phyloP scores from a whole-genome alignment of 345 rosid species.

The Eucalyptus guilfoylei region DNA sequence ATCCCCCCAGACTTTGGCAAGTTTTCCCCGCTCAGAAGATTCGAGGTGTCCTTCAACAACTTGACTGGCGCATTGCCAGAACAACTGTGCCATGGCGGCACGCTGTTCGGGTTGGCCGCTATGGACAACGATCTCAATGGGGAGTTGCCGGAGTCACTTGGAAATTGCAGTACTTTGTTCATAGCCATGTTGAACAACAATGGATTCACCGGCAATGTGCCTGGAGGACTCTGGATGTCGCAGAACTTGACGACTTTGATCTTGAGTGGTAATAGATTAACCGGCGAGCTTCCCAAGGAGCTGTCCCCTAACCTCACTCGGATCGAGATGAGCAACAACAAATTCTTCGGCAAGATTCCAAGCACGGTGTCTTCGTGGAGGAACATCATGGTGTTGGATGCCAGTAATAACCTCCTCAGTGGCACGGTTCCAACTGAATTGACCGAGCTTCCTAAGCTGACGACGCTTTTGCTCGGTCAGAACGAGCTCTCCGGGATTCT shows the following conservation, averaged over 20 bases:
- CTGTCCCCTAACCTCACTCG: constrained; percentile 13
- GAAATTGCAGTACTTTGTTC: not conserved
- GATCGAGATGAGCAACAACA: constrained; percentile 28
- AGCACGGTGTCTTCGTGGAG: not conserved
- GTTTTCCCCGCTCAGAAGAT: constrained; percentile 1
- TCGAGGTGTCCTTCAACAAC: not conserved
- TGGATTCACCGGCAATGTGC: not conserved
- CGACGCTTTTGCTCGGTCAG: not conserved
- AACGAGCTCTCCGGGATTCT: not conserved
- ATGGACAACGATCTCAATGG: fast-evolving
- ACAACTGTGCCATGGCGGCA: fast-evolving
- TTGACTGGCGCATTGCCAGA: fast-evolving
- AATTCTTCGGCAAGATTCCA: constrained; percentile 31
- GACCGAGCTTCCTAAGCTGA: fast-evolving
- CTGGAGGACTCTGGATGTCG: not conserved
- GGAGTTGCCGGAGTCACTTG: not conserved
- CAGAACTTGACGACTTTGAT: not conserved
- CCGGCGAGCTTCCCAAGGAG: constrained; percentile 35
- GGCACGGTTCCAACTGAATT: not conserved
- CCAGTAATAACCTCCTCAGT: not conserved
- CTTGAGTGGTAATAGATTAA: constrained; percentile 12
- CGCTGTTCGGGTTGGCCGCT: not conserved
- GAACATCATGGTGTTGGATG: fast-evolving
- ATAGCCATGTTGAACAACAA: fast-evolving
- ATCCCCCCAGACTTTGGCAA: constrained; percentile 45